These are phyloP conservation scores for Calonectria pauciramosa DNA, from an alignment of 2,329 filamentous ascomycete species.

Conservation along the genomic window DNA sequence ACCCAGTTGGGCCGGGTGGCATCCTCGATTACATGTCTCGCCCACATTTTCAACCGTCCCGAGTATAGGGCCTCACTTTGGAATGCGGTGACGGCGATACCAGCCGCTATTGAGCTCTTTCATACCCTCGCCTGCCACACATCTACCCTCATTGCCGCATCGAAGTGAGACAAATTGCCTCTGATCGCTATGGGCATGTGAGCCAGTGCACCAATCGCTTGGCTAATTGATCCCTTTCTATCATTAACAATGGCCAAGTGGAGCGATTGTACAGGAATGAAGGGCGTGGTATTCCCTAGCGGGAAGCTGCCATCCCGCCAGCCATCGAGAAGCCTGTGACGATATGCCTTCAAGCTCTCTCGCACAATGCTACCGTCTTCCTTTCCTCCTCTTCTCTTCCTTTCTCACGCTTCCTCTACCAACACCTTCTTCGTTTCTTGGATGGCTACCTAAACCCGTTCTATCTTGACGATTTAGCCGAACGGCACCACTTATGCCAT, in stretches of 20 bases:
- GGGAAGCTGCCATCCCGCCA: constrained; percentile 40
- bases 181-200: constrained; percentile 45
- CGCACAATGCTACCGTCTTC: constrained; percentile 26
- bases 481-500: constrained; percentile 38
- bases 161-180: constrained; percentile 50
- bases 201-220: constrained; percentile 29
- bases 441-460: constrained; percentile 37
- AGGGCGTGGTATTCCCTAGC: constrained; percentile 50
- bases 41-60: constrained; percentile 23
- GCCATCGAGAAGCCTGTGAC: constrained; percentile 45
- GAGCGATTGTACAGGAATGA: constrained; percentile 52
- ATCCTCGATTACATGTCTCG: constrained; percentile 42
- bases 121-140: constrained; percentile 34
- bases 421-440: constrained; percentile 3
- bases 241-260: constrained; percentile 41
- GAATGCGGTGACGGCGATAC: constrained; percentile 44
- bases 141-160: constrained; percentile 20
- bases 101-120: constrained; percentile 31
- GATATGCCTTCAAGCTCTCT: constrained; percentile 39
- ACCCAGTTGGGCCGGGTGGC: constrained; percentile 27
- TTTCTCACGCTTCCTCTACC: constrained; percentile 23
- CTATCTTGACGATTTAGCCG: constrained; percentile 36
- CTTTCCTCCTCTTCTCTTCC: constrained; percentile 31
- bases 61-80: constrained; percentile 36
- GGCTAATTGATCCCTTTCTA: constrained; percentile 29